Evolutionary conservation across 2,329 filamentous ascomycete genomes (phyloP), one percentile per base, ranked within the genome.

Genomic region (Aspergillus terreus): DNA sequence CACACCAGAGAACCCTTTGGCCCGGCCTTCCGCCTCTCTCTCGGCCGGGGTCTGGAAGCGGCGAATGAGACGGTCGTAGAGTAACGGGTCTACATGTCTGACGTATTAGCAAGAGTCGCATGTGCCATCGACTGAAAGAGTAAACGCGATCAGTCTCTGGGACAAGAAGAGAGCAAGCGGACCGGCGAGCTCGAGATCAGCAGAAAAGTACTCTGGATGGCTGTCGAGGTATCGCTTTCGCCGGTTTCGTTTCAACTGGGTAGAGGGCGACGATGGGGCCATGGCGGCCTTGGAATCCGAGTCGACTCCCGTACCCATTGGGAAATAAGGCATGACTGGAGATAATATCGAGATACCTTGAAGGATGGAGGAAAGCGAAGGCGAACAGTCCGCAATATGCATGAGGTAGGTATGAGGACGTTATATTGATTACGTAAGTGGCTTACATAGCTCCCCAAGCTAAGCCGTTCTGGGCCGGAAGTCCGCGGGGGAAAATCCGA

Each of bases 11-110:
- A 90, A 94, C 10, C 90, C 90, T 65, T 90, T 90, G 7, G 76
- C 74, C 41, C 82, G 82, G 7, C 85, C 87, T 60, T 92, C 88
- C 6, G 80, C 80, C 65, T 90, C 84, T 48, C 89, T 83, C 71
- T 95, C 90, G 4, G 79, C 76, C 2, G 85, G 74, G 1, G 85
- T 85, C 58, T 92, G 88, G 67, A 91, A 92, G 47, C 83, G 83
- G 47, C 89, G 84, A 54, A 96, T 82, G 21, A 95, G 78, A 48
- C 83, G 81, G 68, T 95, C 88, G 75, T 95, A 95, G 30, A 95
- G 80, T 7, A 92, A 75, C 1, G 90, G 90, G 71, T 94, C 88
- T 79, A 65, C 49, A 55, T 47, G 57, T 50, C 52, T 57, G 45
- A 32, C 36, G 50, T 50, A 50, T 71, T 69, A 71, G 67, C 64